phyloP scores from a whole-genome alignment of 1,284 basidiomycete species.

The Puccinia polysora region DNA sequence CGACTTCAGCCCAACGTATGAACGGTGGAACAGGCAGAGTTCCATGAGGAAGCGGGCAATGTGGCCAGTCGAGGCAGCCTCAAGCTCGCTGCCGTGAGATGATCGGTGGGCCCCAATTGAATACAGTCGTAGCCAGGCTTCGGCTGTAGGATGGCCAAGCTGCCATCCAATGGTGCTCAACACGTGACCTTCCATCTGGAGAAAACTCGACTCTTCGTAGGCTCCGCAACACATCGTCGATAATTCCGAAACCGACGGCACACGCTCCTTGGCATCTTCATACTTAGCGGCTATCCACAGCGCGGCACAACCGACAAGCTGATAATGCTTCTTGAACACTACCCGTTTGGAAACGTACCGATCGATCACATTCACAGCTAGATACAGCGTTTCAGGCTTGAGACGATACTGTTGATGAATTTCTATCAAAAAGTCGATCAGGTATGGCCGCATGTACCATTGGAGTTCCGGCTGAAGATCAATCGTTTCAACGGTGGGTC shows the following conservation, averaged over 20 bases:
- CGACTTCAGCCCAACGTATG: slow-evolving; percentile 80
- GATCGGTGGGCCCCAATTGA: slow-evolving; percentile 52
- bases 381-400: slow-evolving; percentile 94
- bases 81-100: slow-evolving; percentile 11
- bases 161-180: slow-evolving; percentile 93
- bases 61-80: slow-evolving; percentile 68
- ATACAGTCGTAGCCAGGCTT: slow-evolving; percentile 79
- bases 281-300: slow-evolving; percentile 99
- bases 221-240: slow-evolving; percentile 89
- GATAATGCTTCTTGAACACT: slow-evolving; percentile 98
- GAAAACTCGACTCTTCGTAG: slow-evolving; percentile 92
- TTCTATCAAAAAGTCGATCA: slow-evolving; percentile 98
- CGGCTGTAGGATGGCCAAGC: slow-evolving; percentile 94
- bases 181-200: slow-evolving; percentile 94
- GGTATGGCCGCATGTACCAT: slow-evolving; percentile 86
- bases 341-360: slow-evolving; percentile 97
- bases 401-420: slow-evolving; percentile 95
- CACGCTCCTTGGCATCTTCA: slow-evolving; percentile 97
- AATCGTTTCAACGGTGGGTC: slow-evolving; percentile 83
- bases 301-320: slow-evolving; percentile 95
- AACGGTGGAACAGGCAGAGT: slow-evolving; percentile 91
- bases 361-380: slow-evolving; percentile 97
- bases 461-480: slow-evolving; percentile 94
- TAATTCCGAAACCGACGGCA: slow-evolving; percentile 89
- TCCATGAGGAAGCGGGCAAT: slow-evolving; percentile 97